phyloP scores from a whole-genome alignment of 192 early-diverging fungal species.

The Chytriomyces hyalinus region DNA sequence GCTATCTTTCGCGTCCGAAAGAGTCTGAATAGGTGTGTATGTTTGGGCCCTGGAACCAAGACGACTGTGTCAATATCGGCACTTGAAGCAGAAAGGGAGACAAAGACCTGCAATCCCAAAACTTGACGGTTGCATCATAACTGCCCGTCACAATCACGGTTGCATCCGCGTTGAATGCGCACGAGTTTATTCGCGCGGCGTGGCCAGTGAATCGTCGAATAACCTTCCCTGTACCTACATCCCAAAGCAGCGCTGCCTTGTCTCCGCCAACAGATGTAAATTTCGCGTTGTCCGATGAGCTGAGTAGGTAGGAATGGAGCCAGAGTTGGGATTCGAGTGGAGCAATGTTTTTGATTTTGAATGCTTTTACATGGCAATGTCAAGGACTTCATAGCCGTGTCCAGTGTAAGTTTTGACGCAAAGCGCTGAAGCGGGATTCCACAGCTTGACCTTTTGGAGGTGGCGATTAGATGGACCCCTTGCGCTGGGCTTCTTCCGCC shows the following conservation, averaged over 20 bases:
- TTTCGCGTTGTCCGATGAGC: slow-evolving; percentile 48
- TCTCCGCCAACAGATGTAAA: slow-evolving; percentile 86
- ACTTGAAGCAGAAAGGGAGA: too few species aligned
- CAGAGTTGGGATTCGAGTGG: slow-evolving; percentile 1
- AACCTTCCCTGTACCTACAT: slow-evolving; percentile 74
- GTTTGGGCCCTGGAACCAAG: slow-evolving; percentile 27
- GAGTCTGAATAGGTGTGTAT: slow-evolving; percentile 74
- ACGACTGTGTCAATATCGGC: too few species aligned
- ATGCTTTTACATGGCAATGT: slow-evolving; percentile 64
- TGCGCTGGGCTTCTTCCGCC: neutral
- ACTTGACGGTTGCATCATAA: slow-evolving; percentile 74
- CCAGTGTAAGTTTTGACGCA: slow-evolving; percentile 80
- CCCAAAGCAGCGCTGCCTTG: slow-evolving; percentile 84
- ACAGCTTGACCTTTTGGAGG: slow-evolving; percentile 31
- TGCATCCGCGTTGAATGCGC: slow-evolving; percentile 79
- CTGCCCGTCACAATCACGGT: slow-evolving; percentile 82
- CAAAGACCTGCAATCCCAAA: slow-evolving; percentile 78
- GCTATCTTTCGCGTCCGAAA: slow-evolving; percentile 86
- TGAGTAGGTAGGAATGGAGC: slow-evolving; percentile 17
- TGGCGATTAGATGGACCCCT: neutral
- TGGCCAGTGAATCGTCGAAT: slow-evolving; percentile 82
- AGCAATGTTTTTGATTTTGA: neutral
- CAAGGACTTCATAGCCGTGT: slow-evolving; percentile 85
- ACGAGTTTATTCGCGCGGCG: slow-evolving; percentile 80
- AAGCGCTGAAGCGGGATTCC: slow-evolving; percentile 65